Percentiles rank a stretch among this genome's conserved stretches.
Evolutionary conservation across 805 yeast genomes (phyloP).

Genomic region (Sugiyamaella chiloensis): DNA sequence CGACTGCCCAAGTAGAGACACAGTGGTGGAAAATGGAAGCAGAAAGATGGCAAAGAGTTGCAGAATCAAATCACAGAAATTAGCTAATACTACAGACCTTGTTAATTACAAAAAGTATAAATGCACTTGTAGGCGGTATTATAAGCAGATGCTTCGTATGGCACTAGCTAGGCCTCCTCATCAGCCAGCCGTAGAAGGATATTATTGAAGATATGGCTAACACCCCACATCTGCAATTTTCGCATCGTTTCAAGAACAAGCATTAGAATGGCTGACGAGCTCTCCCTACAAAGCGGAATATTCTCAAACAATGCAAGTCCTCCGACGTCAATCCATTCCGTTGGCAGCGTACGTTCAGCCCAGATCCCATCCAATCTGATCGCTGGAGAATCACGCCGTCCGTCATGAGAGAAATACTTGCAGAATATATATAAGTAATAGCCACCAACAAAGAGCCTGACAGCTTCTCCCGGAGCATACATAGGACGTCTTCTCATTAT

Average conservation of each 20-base stretch:
- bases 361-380: neutral
- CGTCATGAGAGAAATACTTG: neutral
- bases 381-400: neutral
- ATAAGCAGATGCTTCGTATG: too few relatives aligned
- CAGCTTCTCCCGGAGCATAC: conserved; percentile 24
- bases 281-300: neutral
- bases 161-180: neutral
- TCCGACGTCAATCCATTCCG: neutral
- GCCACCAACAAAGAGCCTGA: conserved; percentile 24
- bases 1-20: conserved; percentile 12
- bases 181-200: neutral
- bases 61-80: too few relatives aligned
- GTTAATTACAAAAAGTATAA: too few relatives aligned
- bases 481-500: conserved; percentile 15
- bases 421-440: conserved; percentile 16
- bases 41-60: conserved; percentile 18
- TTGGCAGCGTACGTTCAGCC: neutral
- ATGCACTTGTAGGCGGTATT: too few relatives aligned
- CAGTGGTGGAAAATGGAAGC: conserved; percentile 23
- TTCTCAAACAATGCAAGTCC: neutral
- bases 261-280: neutral
- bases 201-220: neutral
- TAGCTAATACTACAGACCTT: too few relatives aligned
- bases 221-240: neutral
- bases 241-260: neutral